Evolutionary conservation across 345 rosid genomes (phyloP), one percentile per base, ranked within the genome.

Genomic region (Trapa incisa): DNA sequence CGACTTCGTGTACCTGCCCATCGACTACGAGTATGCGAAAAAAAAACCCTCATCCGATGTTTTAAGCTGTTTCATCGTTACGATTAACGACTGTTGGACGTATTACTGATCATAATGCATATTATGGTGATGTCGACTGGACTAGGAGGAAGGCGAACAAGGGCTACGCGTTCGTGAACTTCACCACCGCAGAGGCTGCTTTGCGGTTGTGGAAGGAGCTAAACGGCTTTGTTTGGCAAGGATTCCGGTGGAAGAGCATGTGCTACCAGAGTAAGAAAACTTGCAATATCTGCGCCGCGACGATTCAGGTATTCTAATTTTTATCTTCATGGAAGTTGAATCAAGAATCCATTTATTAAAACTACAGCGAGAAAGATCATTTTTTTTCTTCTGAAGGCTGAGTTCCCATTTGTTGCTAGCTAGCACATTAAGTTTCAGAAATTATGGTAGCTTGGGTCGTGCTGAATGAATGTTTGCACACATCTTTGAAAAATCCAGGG

Each of bases 131-230:
- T 22, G 29, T 22, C 29, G 29, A 22, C 29, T 22, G 29, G 29
- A 14, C 1, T 70, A 67, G 68, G 47, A 75, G 72, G n/a, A 75
- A 71, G 67, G 50, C 71, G 73, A 82, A 82, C 69, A 77, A 76
- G 75, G 85, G 85, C 16, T 82, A 82, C 63, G 85, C 81, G 52
- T 82, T 82, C 67, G 83, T 82, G 53, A 82, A 82, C 81, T 76
- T 82, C 77, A 82, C 85, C 1, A 77, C 71, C 1, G 53, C 74
- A 2, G 71, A 33, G n/a, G 85, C 69, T 10, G 76, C 83, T 1
- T 11, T 47, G 65, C 67, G 81, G 68, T 70, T 82, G 11, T 72
- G 72, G 67, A 67, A 61, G 47, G 83, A 79, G 9, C 79, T 75
- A 63, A 70, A 82, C 64, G 50, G 63, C 41, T 75, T 71, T 32